Percentiles rank a stretch among this genome's conserved stretches.
Evolutionary conservation across 2,329 filamentous ascomycete genomes (phyloP).

Genomic region (Phaeoacremonium minimum): DNA sequence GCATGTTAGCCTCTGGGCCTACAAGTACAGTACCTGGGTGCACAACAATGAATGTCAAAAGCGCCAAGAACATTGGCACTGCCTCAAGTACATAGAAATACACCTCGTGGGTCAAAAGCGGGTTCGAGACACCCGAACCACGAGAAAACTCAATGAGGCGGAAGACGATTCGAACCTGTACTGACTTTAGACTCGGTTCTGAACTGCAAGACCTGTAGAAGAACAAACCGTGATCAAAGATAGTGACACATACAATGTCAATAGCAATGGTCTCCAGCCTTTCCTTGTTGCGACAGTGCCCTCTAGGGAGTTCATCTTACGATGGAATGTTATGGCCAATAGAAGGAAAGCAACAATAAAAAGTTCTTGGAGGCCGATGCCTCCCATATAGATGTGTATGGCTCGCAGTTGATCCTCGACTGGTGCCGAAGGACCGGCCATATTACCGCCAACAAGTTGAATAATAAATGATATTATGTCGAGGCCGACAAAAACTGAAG

Average conservation of each 20-base stretch:
- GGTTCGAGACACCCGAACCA: slow-evolving; percentile 26
- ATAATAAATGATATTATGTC: slow-evolving; percentile 30
- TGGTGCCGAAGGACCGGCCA: slow-evolving; percentile 17
- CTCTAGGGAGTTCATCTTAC: slow-evolving; percentile 17
- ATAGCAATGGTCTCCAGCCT: slow-evolving; percentile 18
- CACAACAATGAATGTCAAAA: slow-evolving; percentile 26
- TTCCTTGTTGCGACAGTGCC: not conserved
- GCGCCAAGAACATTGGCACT: slow-evolving; percentile 29
- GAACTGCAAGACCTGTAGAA: slow-evolving; percentile 15
- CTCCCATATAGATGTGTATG: slow-evolving; percentile 46
- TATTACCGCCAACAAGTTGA: slow-evolving; percentile 27
- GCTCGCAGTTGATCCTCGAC: slow-evolving; percentile 20
- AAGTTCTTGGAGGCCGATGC: slow-evolving; percentile 44
- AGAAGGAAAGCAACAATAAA: slow-evolving; percentile 43
- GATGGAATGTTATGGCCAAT: slow-evolving; percentile 32
- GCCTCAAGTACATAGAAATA: slow-evolving; percentile 29
- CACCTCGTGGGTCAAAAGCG: slow-evolving; percentile 17
- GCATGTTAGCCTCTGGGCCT: slow-evolving; percentile 22
- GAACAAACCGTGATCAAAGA: slow-evolving; percentile 26
- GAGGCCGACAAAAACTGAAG: slow-evolving; percentile 32
- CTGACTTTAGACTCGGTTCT: not conserved
- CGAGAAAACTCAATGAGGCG: slow-evolving; percentile 46
- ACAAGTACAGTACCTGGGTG: slow-evolving; percentile 27
- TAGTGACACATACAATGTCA: slow-evolving; percentile 27
- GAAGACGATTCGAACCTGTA: slow-evolving; percentile 43